Evolutionary conservation across 805 yeast species (phyloP), one percentile per base, ranked within the genome.

Genomic region (Candida tibetensis): DNA sequence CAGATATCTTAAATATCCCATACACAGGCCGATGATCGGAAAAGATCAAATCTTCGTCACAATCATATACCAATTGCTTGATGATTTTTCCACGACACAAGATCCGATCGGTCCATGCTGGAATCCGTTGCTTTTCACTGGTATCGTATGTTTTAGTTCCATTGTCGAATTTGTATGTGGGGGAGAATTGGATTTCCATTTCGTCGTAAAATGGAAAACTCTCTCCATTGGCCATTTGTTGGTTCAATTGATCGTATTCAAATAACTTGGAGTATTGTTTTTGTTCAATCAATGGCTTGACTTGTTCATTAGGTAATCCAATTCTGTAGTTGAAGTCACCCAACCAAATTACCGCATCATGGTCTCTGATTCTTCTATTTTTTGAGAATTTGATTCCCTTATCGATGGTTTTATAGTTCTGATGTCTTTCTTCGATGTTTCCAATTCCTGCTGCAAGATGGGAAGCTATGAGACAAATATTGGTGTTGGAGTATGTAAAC

Each of bases 31-130:
- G 67, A 59, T 91, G 99, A 54, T 91, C 99, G 0, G 96, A 86
- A 50, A 85, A 83, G 13, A 68, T 58, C 15, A 86, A 69, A 17
- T 72, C 68, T 15, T 70, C 76, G 7, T 72, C 77, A 35, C 82
- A 69, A 10, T 77, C 72, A 57, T 91, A 93, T 5, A 66, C 61
- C 1, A 72, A 45, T 44, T 85, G 91, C 31, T 64, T 69, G 40
- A 90, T 57, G 8, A 74, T 68, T 25, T 74, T 72, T 12, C 85
- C 81, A 17, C 84, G 67, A 3, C 73, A 62, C 39, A 68, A 50
- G 27, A 91, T 81, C 6, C 99, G 71, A 60, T 91, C 99, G 0
- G 98, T 91, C 97, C 98, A 91, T 0, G 96, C 84, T 1, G 99
- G 99, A 3, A 86, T 81, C 50, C 99, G 74, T 45, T 83, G 91